Evolutionary conservation across 192 early-diverging fungal genomes (phyloP).

Genomic region (Umbelopsis isabellina): DNA sequence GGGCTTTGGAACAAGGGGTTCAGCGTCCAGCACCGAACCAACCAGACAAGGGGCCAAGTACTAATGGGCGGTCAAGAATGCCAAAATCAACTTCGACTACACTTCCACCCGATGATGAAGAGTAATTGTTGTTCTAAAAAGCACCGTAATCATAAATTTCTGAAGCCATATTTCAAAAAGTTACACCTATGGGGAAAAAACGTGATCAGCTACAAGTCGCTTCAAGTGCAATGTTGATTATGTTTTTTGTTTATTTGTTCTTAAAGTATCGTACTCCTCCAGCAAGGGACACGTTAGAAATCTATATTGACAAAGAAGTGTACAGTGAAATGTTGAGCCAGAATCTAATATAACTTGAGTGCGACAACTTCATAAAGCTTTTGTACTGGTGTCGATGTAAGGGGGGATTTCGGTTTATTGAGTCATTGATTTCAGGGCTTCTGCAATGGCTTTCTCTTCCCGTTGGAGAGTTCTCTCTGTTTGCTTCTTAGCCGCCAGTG

Average conservation of each 20-base stretch:
- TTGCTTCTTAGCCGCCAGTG: conserved; percentile 27
- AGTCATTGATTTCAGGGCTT: conserved; percentile 15
- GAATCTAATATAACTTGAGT: no score
- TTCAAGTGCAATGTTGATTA: no score
- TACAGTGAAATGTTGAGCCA: no score
- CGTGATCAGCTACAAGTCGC: no score
- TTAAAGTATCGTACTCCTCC: no score
- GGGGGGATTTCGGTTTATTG: not conserved
- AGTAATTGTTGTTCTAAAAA: not conserved
- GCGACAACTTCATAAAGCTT: no score
- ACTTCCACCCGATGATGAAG: not conserved
- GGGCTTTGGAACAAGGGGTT: not conserved
- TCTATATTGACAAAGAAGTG: no score
- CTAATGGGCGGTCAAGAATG: conserved; percentile 36
- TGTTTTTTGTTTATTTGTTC: no score
- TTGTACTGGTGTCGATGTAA: no score
- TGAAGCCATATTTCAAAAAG: not conserved
- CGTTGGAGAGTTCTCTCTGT: conserved; percentile 29
- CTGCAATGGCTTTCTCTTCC: conserved; percentile 35
- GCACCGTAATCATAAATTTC: not conserved
- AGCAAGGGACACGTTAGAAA: no score
- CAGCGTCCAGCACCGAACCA: not conserved
- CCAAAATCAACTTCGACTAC: not conserved
- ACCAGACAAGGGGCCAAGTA: conserved; percentile 23
- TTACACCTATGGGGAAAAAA: no score